Evolutionary conservation across 352 stramenopile genomes (phyloP).

Genomic region (Pythium apleroticum): DNA sequence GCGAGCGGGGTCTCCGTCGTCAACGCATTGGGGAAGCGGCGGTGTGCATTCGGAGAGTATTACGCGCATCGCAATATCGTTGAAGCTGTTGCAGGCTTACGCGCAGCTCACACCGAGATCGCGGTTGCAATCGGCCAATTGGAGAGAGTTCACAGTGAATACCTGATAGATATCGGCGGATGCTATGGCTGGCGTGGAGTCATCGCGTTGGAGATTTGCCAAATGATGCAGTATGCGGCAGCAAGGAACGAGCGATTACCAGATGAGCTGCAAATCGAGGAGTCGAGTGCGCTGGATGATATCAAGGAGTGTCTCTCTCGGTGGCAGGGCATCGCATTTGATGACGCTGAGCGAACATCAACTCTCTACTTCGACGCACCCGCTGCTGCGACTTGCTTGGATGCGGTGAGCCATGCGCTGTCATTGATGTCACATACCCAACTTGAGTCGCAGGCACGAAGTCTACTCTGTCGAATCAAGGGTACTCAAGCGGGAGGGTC

Average conservation of each 20-base stretch:
- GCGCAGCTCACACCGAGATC: constrained; percentile 24
- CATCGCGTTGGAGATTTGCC: constrained; percentile 51
- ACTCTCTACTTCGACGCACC: constrained; percentile 39
- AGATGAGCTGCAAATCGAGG: constrained; percentile 16
- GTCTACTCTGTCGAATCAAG: constrained; percentile 1
- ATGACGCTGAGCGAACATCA: neutral
- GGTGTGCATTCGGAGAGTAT: constrained; percentile 17
- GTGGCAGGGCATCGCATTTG: constrained; percentile 19
- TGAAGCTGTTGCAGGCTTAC: neutral
- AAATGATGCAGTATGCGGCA: constrained; percentile 15
- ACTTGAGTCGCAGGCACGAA: constrained; percentile 34
- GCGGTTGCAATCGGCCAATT: constrained; percentile 29
- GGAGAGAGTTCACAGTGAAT: neutral
- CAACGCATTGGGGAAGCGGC: constrained; percentile 14
- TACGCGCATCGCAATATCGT: constrained; percentile 6
- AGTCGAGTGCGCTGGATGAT: constrained; percentile 44
- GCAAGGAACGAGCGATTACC: neutral
- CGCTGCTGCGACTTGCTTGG: constrained; percentile 35
- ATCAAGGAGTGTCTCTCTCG: constrained; percentile 47
- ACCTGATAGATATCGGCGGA: constrained; percentile 40
- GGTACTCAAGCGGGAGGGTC: neutral
- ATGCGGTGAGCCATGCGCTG: constrained; percentile 52
- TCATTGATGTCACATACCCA: constrained; percentile 51
- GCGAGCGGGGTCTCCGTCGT: constrained; percentile 5
- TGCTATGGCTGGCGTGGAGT: constrained; percentile 63